Percentiles rank a stretch among this genome's conserved stretches.
phyloP scores from a whole-genome alignment of 768 basidiomycete genomes.

The Leucosporidium creatinivorum region DNA sequence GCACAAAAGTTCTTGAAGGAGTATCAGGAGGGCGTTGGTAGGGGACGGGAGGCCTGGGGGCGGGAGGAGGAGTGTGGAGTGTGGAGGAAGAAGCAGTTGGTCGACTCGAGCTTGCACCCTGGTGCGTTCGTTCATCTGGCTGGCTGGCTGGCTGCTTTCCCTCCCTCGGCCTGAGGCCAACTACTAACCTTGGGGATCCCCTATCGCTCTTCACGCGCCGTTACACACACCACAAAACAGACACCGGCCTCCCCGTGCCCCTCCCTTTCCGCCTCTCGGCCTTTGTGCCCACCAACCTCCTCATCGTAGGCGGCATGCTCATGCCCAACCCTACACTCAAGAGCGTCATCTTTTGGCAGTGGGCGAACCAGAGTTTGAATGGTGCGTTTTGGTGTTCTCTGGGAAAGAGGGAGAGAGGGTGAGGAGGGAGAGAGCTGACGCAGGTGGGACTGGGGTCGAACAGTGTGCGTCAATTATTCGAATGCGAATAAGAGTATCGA shows the following conservation, averaged over 20 bases:
- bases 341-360: conserved; percentile 37
- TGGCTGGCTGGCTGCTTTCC: too few relatives aligned
- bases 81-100: conserved; percentile 35
- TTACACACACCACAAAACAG: too few relatives aligned
- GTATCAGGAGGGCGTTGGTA: conserved; percentile 25
- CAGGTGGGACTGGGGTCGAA: too few relatives aligned
- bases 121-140: conserved; percentile 14
- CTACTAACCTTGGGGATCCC: too few relatives aligned
- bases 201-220: too few relatives aligned
- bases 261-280: conserved; percentile 46
- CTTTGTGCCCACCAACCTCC: conserved; percentile 46
- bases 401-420: too few relatives aligned
- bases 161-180: too few relatives aligned
- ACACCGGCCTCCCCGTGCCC: conserved; percentile 44
- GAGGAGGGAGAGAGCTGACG: background rate
- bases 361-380: conserved; percentile 45
- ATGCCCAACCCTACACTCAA: conserved; percentile 43
- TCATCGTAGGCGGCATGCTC: conserved; percentile 45
- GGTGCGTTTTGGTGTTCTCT: too few relatives aligned
- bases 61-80: conserved; percentile 25
- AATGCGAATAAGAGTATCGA: conserved; percentile 45
- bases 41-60: conserved; percentile 28
- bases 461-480: conserved; percentile 41
- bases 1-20: conserved; percentile 33
- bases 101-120: conserved; percentile 36